Conservation (phyloP, 1,284 basidiomycete species). For the Boletus sp. region DNA sequence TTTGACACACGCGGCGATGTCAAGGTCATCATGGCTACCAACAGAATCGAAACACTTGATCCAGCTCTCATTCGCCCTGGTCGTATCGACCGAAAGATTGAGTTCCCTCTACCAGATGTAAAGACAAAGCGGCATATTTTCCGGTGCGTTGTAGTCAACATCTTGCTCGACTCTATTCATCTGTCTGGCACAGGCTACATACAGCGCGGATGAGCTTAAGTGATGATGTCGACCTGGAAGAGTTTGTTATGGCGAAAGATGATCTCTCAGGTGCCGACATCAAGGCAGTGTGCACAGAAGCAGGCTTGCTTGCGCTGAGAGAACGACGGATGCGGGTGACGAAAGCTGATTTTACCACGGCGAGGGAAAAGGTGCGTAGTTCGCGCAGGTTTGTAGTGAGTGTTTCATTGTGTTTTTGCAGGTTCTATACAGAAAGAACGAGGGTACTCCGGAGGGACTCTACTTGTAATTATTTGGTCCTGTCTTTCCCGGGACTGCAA, state of each 20-base stretch:
- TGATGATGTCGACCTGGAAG: constrained; percentile 93
- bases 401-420: constrained; percentile 31
- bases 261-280: constrained; percentile 97
- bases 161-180: constrained; percentile 4
- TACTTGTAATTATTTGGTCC: constrained; percentile 51
- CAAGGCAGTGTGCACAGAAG: constrained; percentile 97
- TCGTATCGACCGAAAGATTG: constrained; percentile 98
- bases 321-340: constrained; percentile 97
- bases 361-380: constrained; percentile 76
- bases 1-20: constrained; percentile 99
- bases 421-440: constrained; percentile 90
- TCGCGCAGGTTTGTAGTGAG: constrained; percentile 9
- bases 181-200: constrained; percentile 62
- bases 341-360: constrained; percentile 84
- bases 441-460: constrained; percentile 84
- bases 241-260: constrained; percentile 95
- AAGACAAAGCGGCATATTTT: constrained; percentile 99
- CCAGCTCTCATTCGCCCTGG: constrained; percentile 97
- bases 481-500: constrained; percentile 6
- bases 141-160: constrained; percentile 47
- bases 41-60: constrained; percentile 92
- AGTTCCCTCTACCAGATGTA: constrained; percentile 90
- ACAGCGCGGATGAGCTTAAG: constrained; percentile 93
- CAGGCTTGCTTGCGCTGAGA: constrained; percentile 89
- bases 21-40: constrained; percentile 94